Base-by-base conservation (phyloP, 2,329 filamentous ascomycete species). In the Xylaria sp. region DNA sequence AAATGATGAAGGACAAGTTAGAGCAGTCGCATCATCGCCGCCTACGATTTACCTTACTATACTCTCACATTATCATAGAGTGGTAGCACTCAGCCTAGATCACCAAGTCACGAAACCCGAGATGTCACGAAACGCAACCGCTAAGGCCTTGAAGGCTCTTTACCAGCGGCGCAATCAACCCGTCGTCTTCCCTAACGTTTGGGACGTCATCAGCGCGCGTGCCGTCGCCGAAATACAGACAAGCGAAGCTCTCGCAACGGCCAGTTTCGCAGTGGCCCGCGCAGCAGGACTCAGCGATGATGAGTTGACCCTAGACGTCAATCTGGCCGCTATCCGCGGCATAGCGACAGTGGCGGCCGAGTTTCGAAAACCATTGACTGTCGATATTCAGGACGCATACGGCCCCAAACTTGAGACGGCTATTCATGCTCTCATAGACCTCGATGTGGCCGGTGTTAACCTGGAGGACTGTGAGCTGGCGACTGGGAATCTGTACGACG, bases 381-480 rank as follows among this genome's bases (percentile, higher is more conserved):
- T 84, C 18, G 86, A 88, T 71, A 75, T 87, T 23, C 85, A 87
- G 75, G 85, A 87, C 70, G 85, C 84, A 0, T 88, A 86, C 68
- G 77, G 80, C 6, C 69, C 74, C 44, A 75, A 59, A 47, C 71
- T 84, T 1, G 81, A 81, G 37, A 79, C 80, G 16, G 83, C 80
- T 0, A 77, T 86, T 12, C 72, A 73, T 12, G 74, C 74, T 4
- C 75, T 84, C 2, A 81, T 87, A 40, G 76, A 79, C 3, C 65
- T 83, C 0, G 85, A 84, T 1, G 85, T 79, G 0, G 85, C 85
- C 18, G 85, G 86, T 0, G 81, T 82, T 60, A 88, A 88, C 71
- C 73, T 88, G 2, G 85, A 88, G 69, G 86, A 88, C 68, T 79
- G 80, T 37, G 79, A 83, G 51, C 81, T 78, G 12, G 74, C 73